Base-by-base conservation (phyloP, 2,329 filamentous ascomycete species). In the Phaeosphaeria sp. region DNA sequence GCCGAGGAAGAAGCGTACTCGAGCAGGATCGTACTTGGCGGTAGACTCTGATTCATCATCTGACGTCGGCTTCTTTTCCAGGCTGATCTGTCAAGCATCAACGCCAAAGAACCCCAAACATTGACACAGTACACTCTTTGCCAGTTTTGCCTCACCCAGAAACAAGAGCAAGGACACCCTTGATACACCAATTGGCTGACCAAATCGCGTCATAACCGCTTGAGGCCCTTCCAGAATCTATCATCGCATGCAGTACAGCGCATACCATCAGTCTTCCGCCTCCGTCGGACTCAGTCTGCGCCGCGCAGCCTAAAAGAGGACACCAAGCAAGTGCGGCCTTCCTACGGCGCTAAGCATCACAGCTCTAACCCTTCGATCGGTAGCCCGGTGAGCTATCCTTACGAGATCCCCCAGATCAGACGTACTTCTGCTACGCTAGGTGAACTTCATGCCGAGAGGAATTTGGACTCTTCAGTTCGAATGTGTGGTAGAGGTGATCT, bases 341-440 rank as follows among this genome's bases (percentile, higher is more conserved):
- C 27, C 6, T 17, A 41, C 17, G 18, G 30, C 2, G 4, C 27
- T 5, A 55, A 50, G 6, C 60, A 54, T 13, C 56, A 58, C 15
- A 57, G 54, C 39, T 67, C 63, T 10, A 58, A 55, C 43, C 64
- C 63, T 9, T 65, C 60, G 6, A 55, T 64, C 18, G 52, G 58
- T 18, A 59, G 54, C 44, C 39, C 56, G 18, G 49, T 57, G 23
- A 39, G 25, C 3, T 61, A 62, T 43, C 44, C 47, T 22, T 60
- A 52, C 25, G 46, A 60, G 11, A 52, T 62, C 30, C 59, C 56
- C 4, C 36, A 56, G 25, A 52, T 53, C 25, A 47, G 44, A 10
- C 54, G 56, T 21, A 56, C 44, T 13, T 62, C 59, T 47, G 33
- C 39, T 22, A 51, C 49, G 17, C 36, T 39, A 20, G 49, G 33